phyloP scores from a whole-genome alignment of 495 filamentous ascomycete species.

The Rhizodiscina lignyota region DNA sequence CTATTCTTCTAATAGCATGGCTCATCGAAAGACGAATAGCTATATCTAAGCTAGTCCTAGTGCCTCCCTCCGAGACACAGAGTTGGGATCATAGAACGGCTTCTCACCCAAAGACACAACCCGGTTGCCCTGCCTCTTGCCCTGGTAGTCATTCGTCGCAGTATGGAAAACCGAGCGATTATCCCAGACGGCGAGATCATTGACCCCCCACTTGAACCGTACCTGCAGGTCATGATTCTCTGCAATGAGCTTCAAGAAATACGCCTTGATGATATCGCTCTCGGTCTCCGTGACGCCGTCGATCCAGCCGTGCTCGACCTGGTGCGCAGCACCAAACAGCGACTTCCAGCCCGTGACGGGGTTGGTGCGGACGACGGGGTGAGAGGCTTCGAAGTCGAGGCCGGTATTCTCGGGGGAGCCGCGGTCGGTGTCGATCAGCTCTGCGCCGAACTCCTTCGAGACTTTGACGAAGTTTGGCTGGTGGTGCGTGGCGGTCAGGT shows the following conservation, averaged over 20 bases:
- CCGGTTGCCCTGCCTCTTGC: constrained; percentile 40
- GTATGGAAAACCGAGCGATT: constrained; percentile 53
- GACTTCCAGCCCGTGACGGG: constrained; percentile 63
- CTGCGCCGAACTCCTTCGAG: constrained; percentile 35
- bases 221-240: constrained; percentile 71
- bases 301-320: constrained; percentile 33
- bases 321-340: constrained; percentile 46
- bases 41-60: not conserved
- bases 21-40: too few species aligned
- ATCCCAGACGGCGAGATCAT: constrained; percentile 51
- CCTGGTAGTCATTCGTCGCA: constrained; percentile 53
- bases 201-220: constrained; percentile 29
- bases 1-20: too few species aligned
- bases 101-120: constrained; percentile 9
- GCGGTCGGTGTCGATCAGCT: constrained; percentile 34
- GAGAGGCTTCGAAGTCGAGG: constrained; percentile 39
- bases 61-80: not conserved
- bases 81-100: constrained; percentile 37
- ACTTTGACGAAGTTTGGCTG: constrained; percentile 40
- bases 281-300: constrained; percentile 49
- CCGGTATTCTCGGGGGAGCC: constrained; percentile 55
- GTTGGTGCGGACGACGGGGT: constrained; percentile 62
- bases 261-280: constrained; percentile 37
- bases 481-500: constrained; percentile 44
- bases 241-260: constrained; percentile 41